phyloP scores from a whole-genome alignment of 78 protist species.

The Bigelowiella natans region DNA sequence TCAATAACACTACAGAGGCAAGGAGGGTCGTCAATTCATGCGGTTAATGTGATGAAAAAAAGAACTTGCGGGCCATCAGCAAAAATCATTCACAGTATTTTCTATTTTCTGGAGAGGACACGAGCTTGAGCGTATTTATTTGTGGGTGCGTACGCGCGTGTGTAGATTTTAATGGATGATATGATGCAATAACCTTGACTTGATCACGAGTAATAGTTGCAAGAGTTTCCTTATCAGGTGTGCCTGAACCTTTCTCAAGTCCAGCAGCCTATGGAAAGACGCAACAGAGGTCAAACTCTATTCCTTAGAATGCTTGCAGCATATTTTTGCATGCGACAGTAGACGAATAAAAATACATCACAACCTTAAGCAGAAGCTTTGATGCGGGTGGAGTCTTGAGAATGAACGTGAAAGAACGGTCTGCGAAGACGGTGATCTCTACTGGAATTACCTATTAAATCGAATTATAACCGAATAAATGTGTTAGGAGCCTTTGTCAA shows the following conservation, averaged over 20 bases:
- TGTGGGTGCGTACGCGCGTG: background rate
- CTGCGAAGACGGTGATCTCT: slow-evolving; percentile 13
- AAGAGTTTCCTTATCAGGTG: background rate
- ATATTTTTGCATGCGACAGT: no score
- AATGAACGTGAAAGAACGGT: slow-evolving; percentile 11
- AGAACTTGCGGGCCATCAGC: background rate
- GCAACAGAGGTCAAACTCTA: no score
- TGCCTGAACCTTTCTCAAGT: background rate
- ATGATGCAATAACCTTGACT: background rate
- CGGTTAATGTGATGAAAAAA: background rate
- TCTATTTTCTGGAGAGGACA: no score
- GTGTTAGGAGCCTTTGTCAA: background rate
- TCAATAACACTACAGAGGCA: background rate
- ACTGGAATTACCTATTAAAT: slow-evolving; percentile 22
- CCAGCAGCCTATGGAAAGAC: background rate
- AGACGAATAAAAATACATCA: no score
- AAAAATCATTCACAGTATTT: background rate
- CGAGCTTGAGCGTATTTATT: no score
- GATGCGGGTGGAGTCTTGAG: slow-evolving; percentile 33
- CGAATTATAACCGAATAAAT: background rate
- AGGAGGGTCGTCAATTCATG: background rate
- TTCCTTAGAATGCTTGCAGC: no score
- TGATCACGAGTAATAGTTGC: background rate
- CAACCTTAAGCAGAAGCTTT: slow-evolving; percentile 10
- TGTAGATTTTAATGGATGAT: background rate